These are phyloP conservation scores for Sesbania bispinosa DNA, from an alignment of 306 rosid genomes.

Conservation along the genomic window DNA sequence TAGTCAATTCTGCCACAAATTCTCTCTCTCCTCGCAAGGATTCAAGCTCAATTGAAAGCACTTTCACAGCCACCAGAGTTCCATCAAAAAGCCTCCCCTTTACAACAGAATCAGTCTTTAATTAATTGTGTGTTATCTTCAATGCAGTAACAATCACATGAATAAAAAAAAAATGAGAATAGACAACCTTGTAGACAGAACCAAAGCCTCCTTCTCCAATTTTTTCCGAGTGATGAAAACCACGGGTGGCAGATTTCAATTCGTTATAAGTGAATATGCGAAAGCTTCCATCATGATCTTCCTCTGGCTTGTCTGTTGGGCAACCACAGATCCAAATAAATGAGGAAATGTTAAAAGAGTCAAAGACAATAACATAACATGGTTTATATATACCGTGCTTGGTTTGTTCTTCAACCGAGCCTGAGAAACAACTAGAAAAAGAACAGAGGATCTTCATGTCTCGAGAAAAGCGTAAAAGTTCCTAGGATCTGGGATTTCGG, in stretches of 20 bases:
- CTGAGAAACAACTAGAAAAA: slow-evolving; percentile 18
- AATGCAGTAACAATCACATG: not conserved
- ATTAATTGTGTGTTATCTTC: not conserved
- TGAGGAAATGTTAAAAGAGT: no score
- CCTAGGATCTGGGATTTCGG: not conserved
- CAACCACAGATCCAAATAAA: no score
- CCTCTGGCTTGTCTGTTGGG: slow-evolving; percentile 31
- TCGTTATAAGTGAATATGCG: slow-evolving; percentile 57
- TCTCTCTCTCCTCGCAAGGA: slow-evolving; percentile 79
- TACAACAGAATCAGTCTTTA: slow-evolving; percentile 12
- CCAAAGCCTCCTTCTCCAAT: slow-evolving; percentile 83
- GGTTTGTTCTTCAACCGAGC: slow-evolving; percentile 17
- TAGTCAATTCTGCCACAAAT: slow-evolving; percentile 66
- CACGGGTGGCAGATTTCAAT: slow-evolving; percentile 55
- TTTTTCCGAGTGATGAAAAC: slow-evolving; percentile 50
- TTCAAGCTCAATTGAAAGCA: slow-evolving; percentile 62
- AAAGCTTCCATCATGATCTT: slow-evolving; percentile 33
- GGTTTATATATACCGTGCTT: slow-evolving; percentile 32
- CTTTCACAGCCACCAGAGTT: slow-evolving; percentile 61
- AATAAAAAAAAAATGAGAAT: not conserved
- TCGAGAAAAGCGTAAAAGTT: not conserved
- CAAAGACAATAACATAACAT: not conserved
- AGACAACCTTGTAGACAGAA: slow-evolving; percentile 60
- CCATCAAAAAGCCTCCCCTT: slow-evolving; percentile 69
- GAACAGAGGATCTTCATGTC: slow-evolving; percentile 29